Evolutionary conservation across 2,329 filamentous ascomycete genomes (phyloP).

Genomic region (Trichoderma semiorbis): DNA sequence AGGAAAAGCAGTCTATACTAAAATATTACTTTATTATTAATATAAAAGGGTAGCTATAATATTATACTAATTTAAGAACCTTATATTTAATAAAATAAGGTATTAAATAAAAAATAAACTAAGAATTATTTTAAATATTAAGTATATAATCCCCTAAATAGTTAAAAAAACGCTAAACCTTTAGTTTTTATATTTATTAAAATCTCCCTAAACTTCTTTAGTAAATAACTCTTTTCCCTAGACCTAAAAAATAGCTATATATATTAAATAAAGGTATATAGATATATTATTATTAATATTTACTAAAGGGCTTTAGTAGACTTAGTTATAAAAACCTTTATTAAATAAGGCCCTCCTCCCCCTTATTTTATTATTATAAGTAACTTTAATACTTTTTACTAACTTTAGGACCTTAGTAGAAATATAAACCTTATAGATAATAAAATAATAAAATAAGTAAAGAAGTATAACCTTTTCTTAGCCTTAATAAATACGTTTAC

Average conservation of each 20-base stretch:
- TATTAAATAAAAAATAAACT: not conserved
- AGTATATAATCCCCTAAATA: not conserved
- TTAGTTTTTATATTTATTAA: constrained; percentile 11
- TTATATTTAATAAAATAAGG: not conserved
- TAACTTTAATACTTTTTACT: not conserved
- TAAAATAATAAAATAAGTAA: not conserved
- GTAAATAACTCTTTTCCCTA: too few relatives aligned
- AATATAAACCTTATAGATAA: too few relatives aligned
- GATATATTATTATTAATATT: not conserved
- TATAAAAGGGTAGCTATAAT: not conserved
- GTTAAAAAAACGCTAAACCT: not conserved
- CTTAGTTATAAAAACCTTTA: too few relatives aligned
- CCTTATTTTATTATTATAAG: too few relatives aligned
- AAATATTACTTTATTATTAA: not conserved
- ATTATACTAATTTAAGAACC: not conserved
- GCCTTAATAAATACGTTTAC: not conserved
- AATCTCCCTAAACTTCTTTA: not conserved
- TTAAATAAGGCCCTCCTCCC: too few relatives aligned
- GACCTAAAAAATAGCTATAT: too few relatives aligned
- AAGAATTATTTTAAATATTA: not conserved
- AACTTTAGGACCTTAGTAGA: not conserved
- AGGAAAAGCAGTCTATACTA: not conserved
- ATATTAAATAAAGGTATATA: not conserved
- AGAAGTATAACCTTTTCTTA: too few relatives aligned
- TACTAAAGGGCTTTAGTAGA: too few relatives aligned